Percentiles rank a stretch among this genome's conserved stretches.
Conservation (phyloP, 1,284 basidiomycete genomes). For the Irpex rosettiformis region DNA sequence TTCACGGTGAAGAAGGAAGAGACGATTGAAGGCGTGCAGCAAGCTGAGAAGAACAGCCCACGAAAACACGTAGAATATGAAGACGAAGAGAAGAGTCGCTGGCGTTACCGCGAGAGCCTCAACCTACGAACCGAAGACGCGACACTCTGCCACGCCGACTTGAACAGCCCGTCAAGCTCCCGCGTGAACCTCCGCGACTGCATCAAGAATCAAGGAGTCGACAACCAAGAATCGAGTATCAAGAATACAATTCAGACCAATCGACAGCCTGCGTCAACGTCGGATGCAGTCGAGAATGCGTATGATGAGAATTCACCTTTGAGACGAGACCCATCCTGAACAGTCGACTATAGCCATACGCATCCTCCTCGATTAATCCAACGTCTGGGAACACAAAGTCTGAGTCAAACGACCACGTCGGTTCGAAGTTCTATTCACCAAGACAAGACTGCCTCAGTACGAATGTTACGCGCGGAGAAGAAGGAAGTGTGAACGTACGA, state of each 20-base stretch:
- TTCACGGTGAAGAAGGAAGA: no score
- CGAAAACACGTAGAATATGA: no score
- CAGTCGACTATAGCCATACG: conserved; percentile 8
- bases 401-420: conserved; percentile 7
- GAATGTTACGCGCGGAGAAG: not conserved
- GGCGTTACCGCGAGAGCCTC: not conserved
- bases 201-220: not conserved
- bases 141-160: not conserved
- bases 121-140: not conserved
- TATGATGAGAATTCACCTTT: conserved; percentile 1
- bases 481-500: not conserved
- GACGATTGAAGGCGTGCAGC: no score
- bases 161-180: conserved; percentile 3
- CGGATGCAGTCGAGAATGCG: not conserved
- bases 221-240: no score
- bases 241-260: not conserved
- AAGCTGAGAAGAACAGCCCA: no score
- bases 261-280: not conserved
- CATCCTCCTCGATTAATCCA: not conserved
- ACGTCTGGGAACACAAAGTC: conserved; percentile 8
- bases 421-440: conserved; percentile 1
- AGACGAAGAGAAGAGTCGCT: not conserved
- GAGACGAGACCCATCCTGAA: conserved; percentile 10
- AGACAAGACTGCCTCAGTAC: not conserved
- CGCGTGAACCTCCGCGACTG: conserved; percentile 10